Conservation (phyloP, 768 basidiomycete genomes). For the Mycena alexandri region DNA sequence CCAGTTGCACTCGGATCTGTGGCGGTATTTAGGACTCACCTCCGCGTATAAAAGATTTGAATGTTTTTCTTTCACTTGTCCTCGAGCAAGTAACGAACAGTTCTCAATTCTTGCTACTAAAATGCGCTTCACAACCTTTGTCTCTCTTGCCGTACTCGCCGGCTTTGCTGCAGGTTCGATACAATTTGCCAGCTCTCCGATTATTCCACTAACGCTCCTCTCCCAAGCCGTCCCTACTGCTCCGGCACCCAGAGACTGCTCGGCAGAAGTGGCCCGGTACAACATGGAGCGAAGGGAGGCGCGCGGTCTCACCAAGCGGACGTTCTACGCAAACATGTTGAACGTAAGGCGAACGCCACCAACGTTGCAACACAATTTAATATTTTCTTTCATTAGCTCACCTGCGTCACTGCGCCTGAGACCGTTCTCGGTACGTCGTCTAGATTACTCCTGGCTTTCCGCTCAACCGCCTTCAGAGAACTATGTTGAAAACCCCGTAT, state of each 20-base stretch:
- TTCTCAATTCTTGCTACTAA: background rate
- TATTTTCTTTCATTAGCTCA: slow-evolving; percentile 29
- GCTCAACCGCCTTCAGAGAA: slow-evolving; percentile 17
- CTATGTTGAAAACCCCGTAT: slow-evolving; percentile 39
- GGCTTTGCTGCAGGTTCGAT: slow-evolving; percentile 36
- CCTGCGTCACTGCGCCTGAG: slow-evolving; percentile 43
- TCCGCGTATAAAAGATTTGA: slow-evolving; percentile 19
- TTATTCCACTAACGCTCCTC: background rate
- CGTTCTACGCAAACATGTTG: slow-evolving; percentile 38
- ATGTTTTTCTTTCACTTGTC: background rate
- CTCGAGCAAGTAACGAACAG: background rate
- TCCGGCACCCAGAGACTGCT: slow-evolving; percentile 36
- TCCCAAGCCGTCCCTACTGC: slow-evolving; percentile 29
- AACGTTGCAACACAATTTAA: background rate
- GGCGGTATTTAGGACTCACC: background rate
- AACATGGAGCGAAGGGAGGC: slow-evolving; percentile 34
- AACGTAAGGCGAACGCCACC: slow-evolving; percentile 34
- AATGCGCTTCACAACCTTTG: slow-evolving; percentile 30
- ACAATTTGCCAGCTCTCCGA: background rate
- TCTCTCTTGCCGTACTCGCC: slow-evolving; percentile 34
- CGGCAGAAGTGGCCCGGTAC: slow-evolving; percentile 37
- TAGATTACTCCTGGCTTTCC: background rate
- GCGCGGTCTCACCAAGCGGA: slow-evolving; percentile 39
- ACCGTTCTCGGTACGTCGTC: slow-evolving; percentile 24
- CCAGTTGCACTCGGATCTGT: too few species aligned